phyloP scores from a whole-genome alignment of 805 yeast species.

The Saccharomycopsis fibuligera region DNA sequence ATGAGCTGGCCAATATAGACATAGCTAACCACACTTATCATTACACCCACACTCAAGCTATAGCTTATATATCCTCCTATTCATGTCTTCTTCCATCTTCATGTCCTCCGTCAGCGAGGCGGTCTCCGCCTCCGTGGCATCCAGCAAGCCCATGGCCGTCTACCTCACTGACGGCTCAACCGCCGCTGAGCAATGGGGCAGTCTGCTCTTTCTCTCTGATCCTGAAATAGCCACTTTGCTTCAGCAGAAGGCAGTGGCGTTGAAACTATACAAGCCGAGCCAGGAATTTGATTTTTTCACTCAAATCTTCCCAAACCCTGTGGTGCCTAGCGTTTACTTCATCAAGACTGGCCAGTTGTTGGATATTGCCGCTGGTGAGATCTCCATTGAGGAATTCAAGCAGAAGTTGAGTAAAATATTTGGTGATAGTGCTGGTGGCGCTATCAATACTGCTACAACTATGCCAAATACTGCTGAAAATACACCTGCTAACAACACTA shows the following conservation, averaged over 20 bases:
- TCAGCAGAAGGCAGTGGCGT: slow-evolving; percentile 22
- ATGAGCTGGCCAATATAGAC: too few relatives aligned
- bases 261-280: slow-evolving; percentile 36
- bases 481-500: not conserved
- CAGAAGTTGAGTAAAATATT: slow-evolving; percentile 23
- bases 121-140: slow-evolving; percentile 5
- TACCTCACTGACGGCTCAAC: slow-evolving; percentile 5
- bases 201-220: not conserved
- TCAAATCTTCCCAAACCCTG: slow-evolving; percentile 47
- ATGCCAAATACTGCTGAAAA: not conserved
- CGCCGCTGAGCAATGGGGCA: not conserved
- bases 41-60: too few relatives aligned
- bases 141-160: slow-evolving; percentile 11
- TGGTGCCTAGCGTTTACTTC: slow-evolving; percentile 51
- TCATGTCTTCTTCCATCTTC: too few relatives aligned
- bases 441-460: not conserved
- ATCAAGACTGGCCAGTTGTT: slow-evolving; percentile 43
- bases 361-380: slow-evolving; percentile 35
- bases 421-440: too few relatives aligned
- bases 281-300: slow-evolving; percentile 42
- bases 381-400: slow-evolving; percentile 27
- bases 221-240: not conserved
- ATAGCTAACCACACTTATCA: too few relatives aligned
- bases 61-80: too few relatives aligned
- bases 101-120: slow-evolving; percentile 10